These are phyloP conservation scores for Paraconiothyrium brasiliense DNA, from an alignment of 2,329 filamentous ascomycete species.

Conservation along the genomic window DNA sequence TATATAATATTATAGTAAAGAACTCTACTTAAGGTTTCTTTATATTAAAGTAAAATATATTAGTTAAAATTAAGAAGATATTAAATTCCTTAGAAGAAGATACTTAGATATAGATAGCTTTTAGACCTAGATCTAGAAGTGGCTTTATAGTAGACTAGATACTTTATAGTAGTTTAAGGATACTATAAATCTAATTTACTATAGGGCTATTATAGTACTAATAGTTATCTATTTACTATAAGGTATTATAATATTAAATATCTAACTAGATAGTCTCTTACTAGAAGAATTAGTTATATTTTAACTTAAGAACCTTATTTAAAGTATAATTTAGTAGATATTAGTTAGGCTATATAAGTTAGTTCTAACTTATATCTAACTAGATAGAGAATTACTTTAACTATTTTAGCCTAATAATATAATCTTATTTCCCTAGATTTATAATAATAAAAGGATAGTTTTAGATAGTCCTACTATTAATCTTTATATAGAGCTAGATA, in stretches of 20 bases:
- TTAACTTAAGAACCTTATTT: background rate
- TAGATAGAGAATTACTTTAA: background rate
- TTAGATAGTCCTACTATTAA: background rate
- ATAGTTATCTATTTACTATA: background rate
- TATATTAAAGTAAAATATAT: background rate
- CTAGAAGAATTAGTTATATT: slow-evolving; percentile 2
- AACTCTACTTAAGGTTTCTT: background rate
- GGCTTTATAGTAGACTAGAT: background rate
- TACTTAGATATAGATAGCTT: background rate
- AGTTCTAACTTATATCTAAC: background rate
- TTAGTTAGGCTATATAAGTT: background rate
- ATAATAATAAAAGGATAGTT: background rate
- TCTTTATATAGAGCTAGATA: background rate
- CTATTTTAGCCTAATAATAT: background rate
- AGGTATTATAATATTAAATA: background rate
- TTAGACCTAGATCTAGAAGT: background rate
- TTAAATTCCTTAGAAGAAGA: background rate
- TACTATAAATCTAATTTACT: background rate
- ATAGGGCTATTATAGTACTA: background rate
- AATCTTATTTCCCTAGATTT: background rate
- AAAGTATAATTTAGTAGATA: background rate
- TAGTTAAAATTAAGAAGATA: background rate
- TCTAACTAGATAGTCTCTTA: background rate
- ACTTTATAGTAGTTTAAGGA: background rate
- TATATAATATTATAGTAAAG: background rate